Base-by-base conservation (phyloP, 306 rosid species). In the Nissolia schottii region DNA sequence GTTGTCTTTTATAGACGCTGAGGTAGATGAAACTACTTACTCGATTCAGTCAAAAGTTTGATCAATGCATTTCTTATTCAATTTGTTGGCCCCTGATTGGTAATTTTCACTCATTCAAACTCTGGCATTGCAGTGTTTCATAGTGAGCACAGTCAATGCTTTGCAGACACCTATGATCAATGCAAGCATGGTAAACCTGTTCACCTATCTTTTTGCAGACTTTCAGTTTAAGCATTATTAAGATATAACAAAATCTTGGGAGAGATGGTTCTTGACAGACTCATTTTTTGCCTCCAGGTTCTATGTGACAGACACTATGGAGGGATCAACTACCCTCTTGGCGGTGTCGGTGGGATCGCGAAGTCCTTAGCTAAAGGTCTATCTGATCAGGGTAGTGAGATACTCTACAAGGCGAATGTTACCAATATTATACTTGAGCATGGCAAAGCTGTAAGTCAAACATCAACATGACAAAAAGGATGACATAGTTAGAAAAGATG, bases 111-210 rank as follows among this genome's bases (percentile, higher is more conserved):
- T 27, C 38, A 19, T 50, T 22, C 22, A 70, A 51, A 3, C 22
- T 75, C 7, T 73, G 74, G 18, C 70, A 56, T 58, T 86, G 73
- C 94, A 94, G 99, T 94, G 96, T 86, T 94, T 94, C 67, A 89
- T 94, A 43, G 97, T 89, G 85, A 94, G 97, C 84, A 91, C 99
- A 4, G 96, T 94, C 80, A 94, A 94, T 5, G 95, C 90, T 71
- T 79, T 94, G 85, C 95, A 87, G 79, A 94, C 99, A 18, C 97
- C 99, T 79, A 94, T 94, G 97, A 94, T 94, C 83, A 94, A 94
- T 81, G 99, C 99, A 32, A 83, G 91, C 91, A 87, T 91, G 97
- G 97, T 94, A 80, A 80, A 83, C 72, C 37, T 84, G 64, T 60
- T 59, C 40, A 53, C 48, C 29, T 60, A 29, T n/a, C 22, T 37